phyloP scores from a whole-genome alignment of 345 rosid genomes.

The Camelina neglecta region DNA sequence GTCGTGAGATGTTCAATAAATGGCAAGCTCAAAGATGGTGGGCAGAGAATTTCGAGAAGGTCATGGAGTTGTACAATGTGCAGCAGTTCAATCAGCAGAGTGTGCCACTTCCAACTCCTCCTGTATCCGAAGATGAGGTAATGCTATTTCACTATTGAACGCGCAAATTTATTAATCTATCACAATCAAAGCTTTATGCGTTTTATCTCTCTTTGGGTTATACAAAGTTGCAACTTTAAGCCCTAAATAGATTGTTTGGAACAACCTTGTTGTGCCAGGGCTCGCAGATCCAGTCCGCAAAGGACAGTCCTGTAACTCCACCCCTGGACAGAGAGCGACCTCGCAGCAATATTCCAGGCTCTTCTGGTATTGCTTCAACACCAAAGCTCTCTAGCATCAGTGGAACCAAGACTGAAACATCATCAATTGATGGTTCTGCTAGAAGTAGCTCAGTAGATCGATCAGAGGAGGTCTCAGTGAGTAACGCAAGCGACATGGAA shows the following conservation, averaged over 20 bases:
- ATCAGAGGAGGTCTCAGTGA: constrained; percentile 81
- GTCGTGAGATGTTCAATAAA: constrained; percentile 92
- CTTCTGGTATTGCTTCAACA: constrained; percentile 66
- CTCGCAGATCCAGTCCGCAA: constrained; percentile 61
- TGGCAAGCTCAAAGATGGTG: constrained; percentile 99
- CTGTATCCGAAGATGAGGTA: constrained; percentile 83
- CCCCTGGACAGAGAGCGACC: constrained; percentile 68
- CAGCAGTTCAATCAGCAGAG: constrained; percentile 68
- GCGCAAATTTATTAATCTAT: background rate
- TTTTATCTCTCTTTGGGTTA: constrained; percentile 44
- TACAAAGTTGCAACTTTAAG: constrained; percentile 1
- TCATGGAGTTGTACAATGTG: constrained; percentile 92
- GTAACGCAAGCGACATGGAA: constrained; percentile 89
- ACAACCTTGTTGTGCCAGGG: constrained; percentile 49
- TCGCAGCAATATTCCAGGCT: constrained; percentile 29
- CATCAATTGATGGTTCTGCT: constrained; percentile 73
- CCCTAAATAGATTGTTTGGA: constrained; percentile 5
- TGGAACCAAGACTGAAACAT: constrained; percentile 77
- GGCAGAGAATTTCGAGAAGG: constrained; percentile 85
- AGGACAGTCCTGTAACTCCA: constrained; percentile 76
- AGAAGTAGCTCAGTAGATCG: constrained; percentile 71
- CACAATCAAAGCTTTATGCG: background rate
- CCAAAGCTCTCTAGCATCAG: constrained; percentile 69
- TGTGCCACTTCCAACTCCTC: constrained; percentile 71
- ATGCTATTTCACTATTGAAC: constrained; percentile 1